phyloP scores from a whole-genome alignment of 257 asterid species.

The Solanum bulbocastanum region DNA sequence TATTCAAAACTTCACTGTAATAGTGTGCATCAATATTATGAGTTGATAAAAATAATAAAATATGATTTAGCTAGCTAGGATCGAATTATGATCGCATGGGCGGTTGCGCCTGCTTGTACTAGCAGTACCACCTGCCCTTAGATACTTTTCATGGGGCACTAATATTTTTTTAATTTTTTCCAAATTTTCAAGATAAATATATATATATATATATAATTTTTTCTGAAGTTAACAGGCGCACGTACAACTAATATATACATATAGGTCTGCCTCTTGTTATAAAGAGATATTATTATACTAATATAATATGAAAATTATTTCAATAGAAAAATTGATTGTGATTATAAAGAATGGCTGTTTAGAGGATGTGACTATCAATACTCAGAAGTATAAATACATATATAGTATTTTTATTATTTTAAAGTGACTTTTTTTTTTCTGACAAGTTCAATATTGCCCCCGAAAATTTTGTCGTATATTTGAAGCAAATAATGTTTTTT shows the following conservation, averaged over 20 bases:
- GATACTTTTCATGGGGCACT: neutral
- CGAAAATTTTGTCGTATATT: neutral
- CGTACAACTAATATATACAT: no score
- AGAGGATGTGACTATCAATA: no score
- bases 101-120: neutral
- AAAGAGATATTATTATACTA: neutral
- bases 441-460: neutral
- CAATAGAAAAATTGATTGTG: neutral
- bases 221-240: neutral
- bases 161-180: no score
- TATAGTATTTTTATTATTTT: neutral
- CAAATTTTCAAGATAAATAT: no score
- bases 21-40: no score
- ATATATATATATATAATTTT: no score
- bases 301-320: neutral
- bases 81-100: neutral
- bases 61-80: neutral
- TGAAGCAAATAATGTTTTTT: neutral
- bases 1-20: neutral
- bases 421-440: neutral
- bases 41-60: no score
- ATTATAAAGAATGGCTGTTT: neutral
- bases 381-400: neutral
- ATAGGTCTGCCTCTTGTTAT: no score
- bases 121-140: neutral